Percentiles rank a stretch among this genome's conserved stretches.
Conservation (phyloP, 768 basidiomycete species). For the Boletales sp. region DNA sequence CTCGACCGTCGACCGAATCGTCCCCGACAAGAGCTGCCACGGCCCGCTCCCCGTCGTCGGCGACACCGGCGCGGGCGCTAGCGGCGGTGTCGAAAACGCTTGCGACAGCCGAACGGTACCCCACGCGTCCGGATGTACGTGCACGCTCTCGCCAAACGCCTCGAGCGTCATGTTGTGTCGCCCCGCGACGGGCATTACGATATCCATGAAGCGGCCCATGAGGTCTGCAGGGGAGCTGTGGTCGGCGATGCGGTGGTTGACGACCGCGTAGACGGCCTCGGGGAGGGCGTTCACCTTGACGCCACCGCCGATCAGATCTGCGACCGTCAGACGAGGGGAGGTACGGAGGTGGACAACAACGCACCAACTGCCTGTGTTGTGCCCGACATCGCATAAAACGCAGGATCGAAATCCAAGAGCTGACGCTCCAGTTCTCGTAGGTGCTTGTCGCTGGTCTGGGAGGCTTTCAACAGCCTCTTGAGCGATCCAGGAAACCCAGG, state of each 20-base stretch:
- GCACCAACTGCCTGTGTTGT: slow-evolving; percentile 28
- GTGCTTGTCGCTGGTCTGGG: slow-evolving; percentile 19
- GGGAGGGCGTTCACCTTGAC: slow-evolving; percentile 47
- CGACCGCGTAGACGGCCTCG: slow-evolving; percentile 36
- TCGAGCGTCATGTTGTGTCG: slow-evolving; percentile 40
- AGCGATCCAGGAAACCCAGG: slow-evolving; percentile 26
- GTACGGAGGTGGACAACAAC: slow-evolving; percentile 4
- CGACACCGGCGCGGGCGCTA: slow-evolving; percentile 35
- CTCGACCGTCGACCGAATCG: slow-evolving; percentile 37
- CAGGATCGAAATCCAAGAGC: slow-evolving; percentile 21
- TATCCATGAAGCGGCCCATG: slow-evolving; percentile 7
- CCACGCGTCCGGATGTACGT: slow-evolving; percentile 18
- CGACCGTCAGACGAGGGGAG: slow-evolving; percentile 19
- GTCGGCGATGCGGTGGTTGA: slow-evolving; percentile 34
- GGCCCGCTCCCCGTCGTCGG: slow-evolving; percentile 35
- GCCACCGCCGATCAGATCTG: slow-evolving; percentile 41
- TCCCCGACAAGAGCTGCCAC: slow-evolving; percentile 42
- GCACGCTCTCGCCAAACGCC: slow-evolving; percentile 37
- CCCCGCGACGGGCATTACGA: slow-evolving; percentile 14
- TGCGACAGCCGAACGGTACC: slow-evolving; percentile 35
- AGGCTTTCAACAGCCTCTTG: slow-evolving; percentile 20
- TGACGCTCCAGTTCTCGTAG: slow-evolving; percentile 10
- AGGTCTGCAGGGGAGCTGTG: slow-evolving; percentile 24
- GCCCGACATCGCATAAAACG: slow-evolving; percentile 16
- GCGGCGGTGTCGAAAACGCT: slow-evolving; percentile 29